These are phyloP conservation scores for Solanum chiquidenum DNA, from an alignment of 257 asterid species.

Conservation along the genomic window DNA sequence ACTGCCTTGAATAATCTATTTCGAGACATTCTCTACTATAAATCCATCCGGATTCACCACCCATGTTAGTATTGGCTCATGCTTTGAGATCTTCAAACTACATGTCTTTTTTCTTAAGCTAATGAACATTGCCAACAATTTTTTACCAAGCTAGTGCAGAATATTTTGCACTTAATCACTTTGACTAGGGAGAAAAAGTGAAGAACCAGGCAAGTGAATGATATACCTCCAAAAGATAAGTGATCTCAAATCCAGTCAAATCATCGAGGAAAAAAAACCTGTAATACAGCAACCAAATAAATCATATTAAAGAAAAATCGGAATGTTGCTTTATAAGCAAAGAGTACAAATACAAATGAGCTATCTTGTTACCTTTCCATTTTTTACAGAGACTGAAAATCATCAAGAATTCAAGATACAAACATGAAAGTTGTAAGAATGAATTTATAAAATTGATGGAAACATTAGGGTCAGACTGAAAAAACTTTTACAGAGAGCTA, in stretches of 20 bases:
- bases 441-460: not conserved
- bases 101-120: not conserved
- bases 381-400: not conserved
- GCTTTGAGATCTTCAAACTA: not conserved
- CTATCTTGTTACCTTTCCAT: not conserved
- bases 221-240: slow-evolving; percentile 79
- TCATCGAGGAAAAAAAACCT: slow-evolving; percentile 98
- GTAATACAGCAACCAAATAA: not conserved
- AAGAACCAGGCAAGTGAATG: not conserved
- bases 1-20: not conserved
- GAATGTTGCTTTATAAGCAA: not conserved
- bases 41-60: not conserved
- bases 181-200: not conserved
- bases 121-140: not conserved
- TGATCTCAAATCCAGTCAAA: slow-evolving; percentile 87
- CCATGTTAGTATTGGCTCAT: not conserved
- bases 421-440: not conserved
- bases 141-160: not conserved
- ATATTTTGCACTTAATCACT: not conserved
- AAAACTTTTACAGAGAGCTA: too few relatives aligned
- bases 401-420: not conserved
- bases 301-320: not conserved
- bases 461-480: not conserved
- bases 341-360: not conserved
- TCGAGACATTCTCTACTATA: not conserved